A percentile compares a stretch with the other conserved stretches of the same genome.
These are phyloP conservation scores for Pleomassaria siparia DNA, from an alignment of 2,329 filamentous ascomycete genomes.

Conservation along the genomic window DNA sequence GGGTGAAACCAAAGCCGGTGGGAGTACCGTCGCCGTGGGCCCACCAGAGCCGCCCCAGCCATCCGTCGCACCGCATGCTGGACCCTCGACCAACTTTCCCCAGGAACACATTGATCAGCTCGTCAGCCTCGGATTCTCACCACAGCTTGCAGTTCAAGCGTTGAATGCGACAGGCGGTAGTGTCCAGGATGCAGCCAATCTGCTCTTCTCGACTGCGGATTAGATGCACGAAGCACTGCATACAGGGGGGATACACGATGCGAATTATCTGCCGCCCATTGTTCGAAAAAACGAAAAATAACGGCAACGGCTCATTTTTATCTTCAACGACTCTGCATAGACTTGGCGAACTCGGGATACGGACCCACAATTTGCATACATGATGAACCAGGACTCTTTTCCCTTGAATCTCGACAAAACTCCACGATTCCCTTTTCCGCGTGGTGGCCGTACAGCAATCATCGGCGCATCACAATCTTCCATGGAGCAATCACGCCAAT, in stretches of 20 bases:
- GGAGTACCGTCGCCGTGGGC: conserved; percentile 24
- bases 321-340: conserved; percentile 7
- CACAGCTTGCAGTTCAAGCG: conserved; percentile 75
- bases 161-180: conserved; percentile 82
- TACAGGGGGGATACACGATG: background rate
- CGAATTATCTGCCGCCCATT: background rate
- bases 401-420: background rate
- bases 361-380: background rate
- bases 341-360: conserved; percentile 4
- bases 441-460: background rate
- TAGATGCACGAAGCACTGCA: background rate
- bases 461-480: background rate
- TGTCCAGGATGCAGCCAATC: conserved; percentile 81
- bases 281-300: conserved; percentile 4
- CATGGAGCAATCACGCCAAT: background rate
- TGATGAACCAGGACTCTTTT: background rate
- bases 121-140: conserved; percentile 73
- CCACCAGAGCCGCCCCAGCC: conserved; percentile 19
- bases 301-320: conserved; percentile 1
- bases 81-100: conserved; percentile 45
- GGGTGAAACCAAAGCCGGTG: conserved; percentile 35
- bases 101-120: conserved; percentile 75
- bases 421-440: background rate
- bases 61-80: conserved; percentile 15
- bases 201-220: conserved; percentile 58